Conservation (phyloP, 2,329 filamentous ascomycete species). For the Magnaporthiopsis poae region DNA sequence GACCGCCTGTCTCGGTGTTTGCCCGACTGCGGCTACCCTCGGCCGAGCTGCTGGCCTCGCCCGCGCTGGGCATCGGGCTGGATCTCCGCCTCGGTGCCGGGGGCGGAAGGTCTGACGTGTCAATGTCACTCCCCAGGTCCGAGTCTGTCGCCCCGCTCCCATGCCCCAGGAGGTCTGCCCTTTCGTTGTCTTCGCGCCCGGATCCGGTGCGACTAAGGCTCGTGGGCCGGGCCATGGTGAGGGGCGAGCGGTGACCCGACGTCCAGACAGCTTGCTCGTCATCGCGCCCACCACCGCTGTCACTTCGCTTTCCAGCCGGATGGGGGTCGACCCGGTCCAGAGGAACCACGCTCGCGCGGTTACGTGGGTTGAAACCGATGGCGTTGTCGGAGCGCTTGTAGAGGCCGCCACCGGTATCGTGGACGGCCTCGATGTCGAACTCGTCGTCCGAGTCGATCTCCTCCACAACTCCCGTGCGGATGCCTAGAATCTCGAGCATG, state of each 20-base stretch:
- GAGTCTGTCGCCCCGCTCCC: constrained; percentile 40
- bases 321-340: constrained; percentile 38
- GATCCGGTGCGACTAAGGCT: constrained; percentile 46
- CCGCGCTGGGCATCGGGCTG: constrained; percentile 26
- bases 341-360: constrained; percentile 49
- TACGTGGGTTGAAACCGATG: constrained; percentile 66
- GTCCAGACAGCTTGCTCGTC: constrained; percentile 35
- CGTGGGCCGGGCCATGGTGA: constrained; percentile 29
- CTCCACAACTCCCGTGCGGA: constrained; percentile 88
- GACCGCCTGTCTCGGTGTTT: constrained; percentile 18
- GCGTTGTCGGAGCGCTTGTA: constrained; percentile 69
- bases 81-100: constrained; percentile 37
- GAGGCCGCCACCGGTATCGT: constrained; percentile 52
- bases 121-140: constrained; percentile 54
- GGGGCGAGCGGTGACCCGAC: constrained; percentile 43
- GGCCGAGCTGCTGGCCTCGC: constrained; percentile 10
- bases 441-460: constrained; percentile 97
- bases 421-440: constrained; percentile 82
- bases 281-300: constrained; percentile 16
- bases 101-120: constrained; percentile 57
- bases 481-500: constrained; percentile 96
- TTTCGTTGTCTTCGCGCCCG: constrained; percentile 39
- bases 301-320: constrained; percentile 9
- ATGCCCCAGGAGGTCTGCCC: constrained; percentile 45
- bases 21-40: constrained; percentile 18